Conservation (phyloP, 2,329 filamentous ascomycete species). For the Chaetomiaceae sp. region DNA sequence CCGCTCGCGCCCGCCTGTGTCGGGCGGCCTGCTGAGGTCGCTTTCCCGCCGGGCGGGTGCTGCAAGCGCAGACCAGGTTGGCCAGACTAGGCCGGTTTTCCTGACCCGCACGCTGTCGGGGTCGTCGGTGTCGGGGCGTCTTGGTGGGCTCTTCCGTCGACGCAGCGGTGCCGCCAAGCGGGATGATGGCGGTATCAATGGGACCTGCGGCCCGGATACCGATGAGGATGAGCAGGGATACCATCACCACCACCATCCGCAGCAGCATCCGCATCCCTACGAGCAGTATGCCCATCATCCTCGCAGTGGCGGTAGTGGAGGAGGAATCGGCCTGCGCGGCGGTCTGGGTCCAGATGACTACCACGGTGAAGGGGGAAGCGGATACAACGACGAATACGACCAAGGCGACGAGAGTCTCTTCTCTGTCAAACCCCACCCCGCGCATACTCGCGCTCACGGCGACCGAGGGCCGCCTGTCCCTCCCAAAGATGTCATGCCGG, state of each 20-base stretch:
- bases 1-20: constrained; percentile 26
- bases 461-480: neutral
- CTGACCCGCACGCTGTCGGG: constrained; percentile 29
- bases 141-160: constrained; percentile 38
- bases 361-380: neutral
- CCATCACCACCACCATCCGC: neutral
- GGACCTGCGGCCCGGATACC: constrained; percentile 45
- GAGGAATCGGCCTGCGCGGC: constrained; percentile 30
- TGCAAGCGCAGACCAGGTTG: constrained; percentile 25
- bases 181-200: constrained; percentile 54
- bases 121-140: constrained; percentile 27
- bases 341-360: constrained; percentile 33
- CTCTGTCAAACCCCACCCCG: constrained; percentile 34
- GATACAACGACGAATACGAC: constrained; percentile 41
- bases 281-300: neutral
- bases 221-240: constrained; percentile 38
- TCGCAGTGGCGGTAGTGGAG: constrained; percentile 1
- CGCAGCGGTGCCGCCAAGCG: constrained; percentile 38
- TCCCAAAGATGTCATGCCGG: constrained; percentile 1
- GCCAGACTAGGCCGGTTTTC: constrained; percentile 15
- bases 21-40: constrained; percentile 23
- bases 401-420: constrained; percentile 57
- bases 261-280: neutral
- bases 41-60: constrained; percentile 23
- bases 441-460: neutral